A percentile compares a stretch with the other conserved stretches of the same genome.
These are phyloP conservation scores for Globisporangium acanthophoron DNA, from an alignment of 352 stramenopile species.

Conservation along the genomic window DNA sequence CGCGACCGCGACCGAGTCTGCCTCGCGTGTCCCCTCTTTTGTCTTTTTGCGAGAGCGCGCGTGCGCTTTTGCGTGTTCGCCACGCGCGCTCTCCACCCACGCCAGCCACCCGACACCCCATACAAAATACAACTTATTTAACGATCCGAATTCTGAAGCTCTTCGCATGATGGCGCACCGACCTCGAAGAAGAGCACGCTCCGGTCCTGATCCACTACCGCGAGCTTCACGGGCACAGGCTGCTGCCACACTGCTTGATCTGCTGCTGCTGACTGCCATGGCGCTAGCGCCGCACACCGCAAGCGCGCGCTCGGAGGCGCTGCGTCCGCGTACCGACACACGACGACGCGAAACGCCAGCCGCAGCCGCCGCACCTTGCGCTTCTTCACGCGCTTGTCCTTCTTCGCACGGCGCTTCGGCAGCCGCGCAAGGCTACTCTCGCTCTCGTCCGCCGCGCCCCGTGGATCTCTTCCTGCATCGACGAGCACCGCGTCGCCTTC, in stretches of 20 bases:
- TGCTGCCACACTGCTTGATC: no score
- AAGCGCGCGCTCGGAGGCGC: slow-evolving; percentile 24
- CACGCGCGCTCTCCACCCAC: neutral
- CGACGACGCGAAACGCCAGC: slow-evolving; percentile 51
- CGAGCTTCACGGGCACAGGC: slow-evolving; percentile 43
- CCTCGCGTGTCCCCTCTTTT: neutral
- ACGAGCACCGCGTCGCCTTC: no score
- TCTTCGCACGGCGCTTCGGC: neutral
- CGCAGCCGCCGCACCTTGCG: slow-evolving; percentile 36
- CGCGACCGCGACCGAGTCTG: neutral
- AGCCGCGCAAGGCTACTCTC: no score
- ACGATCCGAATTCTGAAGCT: neutral
- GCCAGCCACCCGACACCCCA: neutral
- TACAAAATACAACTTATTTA: neutral
- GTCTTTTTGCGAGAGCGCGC: slow-evolving; percentile 2
- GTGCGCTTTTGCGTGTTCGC: neutral
- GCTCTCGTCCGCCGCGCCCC: no score
- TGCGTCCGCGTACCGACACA: slow-evolving; percentile 38
- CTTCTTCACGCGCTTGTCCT: slow-evolving; percentile 20
- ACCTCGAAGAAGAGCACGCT: slow-evolving; percentile 68
- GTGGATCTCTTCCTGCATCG: no score
- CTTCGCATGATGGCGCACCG: slow-evolving; percentile 5
- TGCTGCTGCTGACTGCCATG: slow-evolving; percentile 2
- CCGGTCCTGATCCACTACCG: slow-evolving; percentile 46
- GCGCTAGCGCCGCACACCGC: neutral